Percentiles rank a stretch among this genome's conserved stretches.
phyloP scores from a whole-genome alignment of 2,329 filamentous ascomycete species.

The Lasiodiplodia theobromae region DNA sequence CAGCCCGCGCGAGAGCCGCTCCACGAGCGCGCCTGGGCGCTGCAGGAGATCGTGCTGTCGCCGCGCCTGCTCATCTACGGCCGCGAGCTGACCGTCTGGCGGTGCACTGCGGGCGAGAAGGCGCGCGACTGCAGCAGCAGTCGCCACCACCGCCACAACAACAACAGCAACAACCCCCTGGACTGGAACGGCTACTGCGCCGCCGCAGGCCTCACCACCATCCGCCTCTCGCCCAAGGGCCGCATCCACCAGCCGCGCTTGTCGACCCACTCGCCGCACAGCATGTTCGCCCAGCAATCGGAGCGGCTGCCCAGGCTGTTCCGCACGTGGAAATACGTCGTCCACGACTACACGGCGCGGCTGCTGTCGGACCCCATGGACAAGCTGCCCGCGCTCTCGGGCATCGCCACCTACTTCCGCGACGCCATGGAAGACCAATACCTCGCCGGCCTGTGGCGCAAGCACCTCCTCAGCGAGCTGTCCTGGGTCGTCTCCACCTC shows the following conservation, averaged over 20 bases:
- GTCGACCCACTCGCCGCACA: slow-evolving; percentile 13
- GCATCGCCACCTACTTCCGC: slow-evolving; percentile 29
- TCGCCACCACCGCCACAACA: slow-evolving; percentile 1
- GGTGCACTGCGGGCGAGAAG: slow-evolving; percentile 20
- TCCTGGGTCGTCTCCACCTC: slow-evolving; percentile 12
- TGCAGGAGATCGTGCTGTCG: slow-evolving; percentile 28
- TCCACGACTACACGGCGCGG: slow-evolving; percentile 29
- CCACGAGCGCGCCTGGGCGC: slow-evolving; percentile 29
- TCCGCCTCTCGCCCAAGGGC: slow-evolving; percentile 21
- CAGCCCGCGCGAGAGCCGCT: slow-evolving; percentile 11
- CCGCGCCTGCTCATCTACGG: slow-evolving; percentile 28
- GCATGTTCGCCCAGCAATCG: slow-evolving; percentile 19
- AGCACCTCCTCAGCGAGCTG: slow-evolving; percentile 28
- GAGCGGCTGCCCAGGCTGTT: slow-evolving; percentile 21
- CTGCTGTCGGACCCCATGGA: slow-evolving; percentile 18
- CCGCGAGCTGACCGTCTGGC: slow-evolving; percentile 19
- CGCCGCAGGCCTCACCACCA: slow-evolving; percentile 24
- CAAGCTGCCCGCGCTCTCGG: slow-evolving; percentile 29
- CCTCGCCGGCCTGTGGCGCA: slow-evolving; percentile 29
- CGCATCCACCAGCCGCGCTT: slow-evolving; percentile 23
- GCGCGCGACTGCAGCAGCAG: slow-evolving; percentile 7
- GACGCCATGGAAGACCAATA: slow-evolving; percentile 25
- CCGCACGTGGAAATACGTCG: slow-evolving; percentile 30
- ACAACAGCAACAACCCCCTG: background rate
- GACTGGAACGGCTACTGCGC: slow-evolving; percentile 31